A percentile compares a stretch with the other conserved stretches of the same genome.
These are phyloP conservation scores for Claviceps sp. DNA, from an alignment of 2,329 filamentous ascomycete species.

Conservation along the genomic window DNA sequence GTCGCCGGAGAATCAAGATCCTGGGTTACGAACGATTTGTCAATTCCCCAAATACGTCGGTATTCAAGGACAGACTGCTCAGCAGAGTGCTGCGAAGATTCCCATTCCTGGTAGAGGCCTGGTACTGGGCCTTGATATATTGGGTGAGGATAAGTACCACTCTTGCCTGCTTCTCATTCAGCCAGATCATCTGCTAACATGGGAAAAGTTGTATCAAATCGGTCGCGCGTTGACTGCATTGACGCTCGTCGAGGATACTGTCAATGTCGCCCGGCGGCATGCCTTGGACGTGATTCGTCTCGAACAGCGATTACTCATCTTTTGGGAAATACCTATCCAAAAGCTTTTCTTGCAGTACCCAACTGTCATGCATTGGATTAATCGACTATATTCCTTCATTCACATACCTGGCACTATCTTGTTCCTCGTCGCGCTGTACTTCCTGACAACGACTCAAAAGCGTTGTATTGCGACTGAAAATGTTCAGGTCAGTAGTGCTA, in stretches of 20 bases:
- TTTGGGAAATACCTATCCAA: conserved; percentile 39
- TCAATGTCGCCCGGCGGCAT: conserved; percentile 54
- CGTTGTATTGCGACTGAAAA: conserved; percentile 20
- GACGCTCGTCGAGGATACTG: conserved; percentile 52
- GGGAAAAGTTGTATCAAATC: conserved; percentile 53
- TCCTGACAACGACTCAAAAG: conserved; percentile 52
- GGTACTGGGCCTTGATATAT: conserved; percentile 48
- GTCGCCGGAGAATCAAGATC: conserved; percentile 21
- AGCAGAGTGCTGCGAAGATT: conserved; percentile 52
- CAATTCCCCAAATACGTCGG: conserved; percentile 33
- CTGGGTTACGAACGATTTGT: conserved; percentile 18
- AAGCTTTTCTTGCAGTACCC: conserved; percentile 32
- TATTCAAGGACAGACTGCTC: conserved; percentile 45
- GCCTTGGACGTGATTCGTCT: conserved; percentile 53
- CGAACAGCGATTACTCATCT: conserved; percentile 52
- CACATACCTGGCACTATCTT: conserved; percentile 66
- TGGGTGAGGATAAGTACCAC: conserved; percentile 3
- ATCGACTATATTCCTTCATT: conserved; percentile 63
- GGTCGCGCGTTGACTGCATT: conserved; percentile 59
- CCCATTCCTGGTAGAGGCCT: conserved; percentile 60
- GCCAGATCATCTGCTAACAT: background rate
- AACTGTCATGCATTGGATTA: conserved; percentile 51
- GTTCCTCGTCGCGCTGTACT: conserved; percentile 52
- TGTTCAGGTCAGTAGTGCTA: conserved; percentile 15
- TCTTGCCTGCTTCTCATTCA: background rate